A percentile compares a stretch with the other conserved stretches of the same genome.
Evolutionary conservation across 768 basidiomycete genomes (phyloP).

Genomic region (Mycena epipterygia): DNA sequence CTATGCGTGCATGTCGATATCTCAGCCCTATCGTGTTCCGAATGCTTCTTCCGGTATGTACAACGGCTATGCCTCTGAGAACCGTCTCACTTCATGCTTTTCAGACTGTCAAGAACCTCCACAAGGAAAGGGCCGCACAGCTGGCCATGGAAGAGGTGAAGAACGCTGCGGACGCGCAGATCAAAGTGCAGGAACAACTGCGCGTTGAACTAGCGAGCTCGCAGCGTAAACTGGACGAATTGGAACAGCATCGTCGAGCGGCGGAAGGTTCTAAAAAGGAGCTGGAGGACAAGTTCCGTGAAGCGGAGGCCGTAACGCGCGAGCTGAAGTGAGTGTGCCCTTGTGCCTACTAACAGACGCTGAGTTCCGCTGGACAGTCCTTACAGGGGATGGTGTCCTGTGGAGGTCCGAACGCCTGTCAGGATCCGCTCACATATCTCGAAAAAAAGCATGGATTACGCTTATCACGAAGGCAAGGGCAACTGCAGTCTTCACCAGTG

Average conservation of each 20-base stretch:
- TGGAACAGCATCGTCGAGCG: neutral
- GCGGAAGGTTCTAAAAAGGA: neutral
- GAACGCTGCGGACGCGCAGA: neutral
- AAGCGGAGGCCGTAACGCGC: neutral
- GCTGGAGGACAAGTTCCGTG: neutral
- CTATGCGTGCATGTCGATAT: neutral
- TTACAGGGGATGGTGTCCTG: slow-evolving; percentile 6
- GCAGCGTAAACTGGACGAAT: neutral
- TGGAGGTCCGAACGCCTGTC: neutral
- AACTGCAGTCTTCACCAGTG: neutral
- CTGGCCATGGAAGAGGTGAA: neutral
- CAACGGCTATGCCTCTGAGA: neutral
- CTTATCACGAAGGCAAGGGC: neutral
- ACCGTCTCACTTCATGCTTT: neutral
- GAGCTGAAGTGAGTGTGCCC: neutral
- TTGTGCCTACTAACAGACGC: neutral
- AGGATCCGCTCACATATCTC: neutral
- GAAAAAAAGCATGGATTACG: neutral
- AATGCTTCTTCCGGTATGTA: slow-evolving; percentile 18
- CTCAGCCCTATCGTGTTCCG: slow-evolving; percentile 10
- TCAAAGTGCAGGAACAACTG: neutral
- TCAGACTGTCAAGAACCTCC: slow-evolving; percentile 13
- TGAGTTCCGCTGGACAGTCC: neutral
- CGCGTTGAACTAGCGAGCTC: neutral
- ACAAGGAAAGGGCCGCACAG: slow-evolving; percentile 3